A percentile compares a stretch with the other conserved stretches of the same genome.
phyloP scores from a whole-genome alignment of 768 basidiomycete genomes.

The Sarcodon aspratus region DNA sequence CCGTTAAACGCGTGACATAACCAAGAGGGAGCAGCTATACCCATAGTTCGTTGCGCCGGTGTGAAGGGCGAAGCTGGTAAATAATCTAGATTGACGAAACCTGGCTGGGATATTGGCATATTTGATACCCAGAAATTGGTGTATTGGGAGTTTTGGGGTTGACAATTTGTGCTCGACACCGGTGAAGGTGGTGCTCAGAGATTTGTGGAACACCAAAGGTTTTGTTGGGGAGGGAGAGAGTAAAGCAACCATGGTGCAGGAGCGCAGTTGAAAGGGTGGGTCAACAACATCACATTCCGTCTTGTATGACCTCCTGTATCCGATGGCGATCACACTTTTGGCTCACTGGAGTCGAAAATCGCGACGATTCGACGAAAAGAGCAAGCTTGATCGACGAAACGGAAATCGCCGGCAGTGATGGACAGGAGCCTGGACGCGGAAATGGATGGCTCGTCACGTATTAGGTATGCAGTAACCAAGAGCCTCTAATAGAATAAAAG shows the following conservation, averaged over 20 bases:
- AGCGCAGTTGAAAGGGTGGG: background rate
- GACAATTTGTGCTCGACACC: conserved; percentile 56
- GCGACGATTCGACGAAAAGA: too few relatives aligned
- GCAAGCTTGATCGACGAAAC: too few relatives aligned
- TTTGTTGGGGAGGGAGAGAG: background rate
- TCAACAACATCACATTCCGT: too few relatives aligned
- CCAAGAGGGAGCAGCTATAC: conserved; percentile 23
- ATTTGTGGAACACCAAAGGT: conserved; percentile 31
- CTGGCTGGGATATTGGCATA: conserved; percentile 65
- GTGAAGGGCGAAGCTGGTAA: conserved; percentile 39
- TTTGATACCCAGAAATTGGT: conserved; percentile 72
- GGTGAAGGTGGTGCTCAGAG: conserved; percentile 52
- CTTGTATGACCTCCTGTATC: too few relatives aligned
- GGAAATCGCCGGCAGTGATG: too few relatives aligned
- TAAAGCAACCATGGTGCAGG: background rate
- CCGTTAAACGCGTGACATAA: background rate
- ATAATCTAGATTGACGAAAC: conserved; percentile 63
- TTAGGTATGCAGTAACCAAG: too few relatives aligned
- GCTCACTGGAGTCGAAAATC: too few relatives aligned
- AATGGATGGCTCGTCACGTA: too few relatives aligned
- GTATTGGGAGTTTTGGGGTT: conserved; percentile 39
- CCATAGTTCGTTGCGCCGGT: conserved; percentile 60
- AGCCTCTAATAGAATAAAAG: too few relatives aligned
- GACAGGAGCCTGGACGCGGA: too few relatives aligned
- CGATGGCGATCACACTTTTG: too few relatives aligned